These are phyloP conservation scores for Acorus calamus DNA, from an alignment of 106 monocot species.

Conservation along the genomic window DNA sequence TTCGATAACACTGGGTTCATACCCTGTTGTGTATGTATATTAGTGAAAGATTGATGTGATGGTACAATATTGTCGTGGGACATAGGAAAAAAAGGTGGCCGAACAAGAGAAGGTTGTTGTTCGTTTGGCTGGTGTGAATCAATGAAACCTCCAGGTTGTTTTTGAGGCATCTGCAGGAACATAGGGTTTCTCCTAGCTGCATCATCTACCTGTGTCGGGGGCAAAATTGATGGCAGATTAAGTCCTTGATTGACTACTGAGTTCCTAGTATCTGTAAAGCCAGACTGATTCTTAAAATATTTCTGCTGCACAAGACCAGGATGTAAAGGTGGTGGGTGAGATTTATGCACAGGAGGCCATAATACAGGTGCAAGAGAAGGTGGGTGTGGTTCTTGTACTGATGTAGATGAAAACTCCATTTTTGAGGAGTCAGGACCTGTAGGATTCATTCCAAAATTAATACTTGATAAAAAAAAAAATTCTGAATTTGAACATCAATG, in stretches of 20 bases:
- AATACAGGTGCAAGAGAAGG: slow-evolving; percentile 16
- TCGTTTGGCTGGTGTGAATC: slow-evolving; percentile 20
- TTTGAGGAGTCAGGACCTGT: slow-evolving; percentile 14
- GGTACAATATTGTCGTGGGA: too few species aligned
- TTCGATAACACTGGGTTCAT: slow-evolving; percentile 19
- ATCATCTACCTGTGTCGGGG: slow-evolving; percentile 22
- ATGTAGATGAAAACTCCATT: slow-evolving; percentile 7
- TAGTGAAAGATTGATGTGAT: slow-evolving; percentile 11
- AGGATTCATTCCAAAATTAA: not conserved
- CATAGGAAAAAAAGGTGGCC: slow-evolving; percentile 18
- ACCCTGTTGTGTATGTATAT: slow-evolving; percentile 14
- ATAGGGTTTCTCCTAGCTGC: slow-evolving; percentile 15
- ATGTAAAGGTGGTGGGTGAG: slow-evolving; percentile 25
- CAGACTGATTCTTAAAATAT: slow-evolving; percentile 18
- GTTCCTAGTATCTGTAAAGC: slow-evolving; percentile 27
- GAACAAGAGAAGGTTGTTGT: slow-evolving; percentile 7
- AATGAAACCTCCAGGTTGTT: slow-evolving; percentile 16
- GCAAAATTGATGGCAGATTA: slow-evolving; percentile 7
- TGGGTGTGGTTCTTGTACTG: slow-evolving; percentile 25
- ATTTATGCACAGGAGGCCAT: slow-evolving; percentile 41
- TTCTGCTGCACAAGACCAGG: slow-evolving; percentile 26
- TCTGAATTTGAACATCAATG: slow-evolving; percentile 26
- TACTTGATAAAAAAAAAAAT: slow-evolving; percentile 10
- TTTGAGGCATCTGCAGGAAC: slow-evolving; percentile 13
- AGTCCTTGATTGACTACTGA: slow-evolving; percentile 20